Base-by-base conservation (phyloP, 73 alveolate genomes). In the Paramecium sexaurelia region DNA sequence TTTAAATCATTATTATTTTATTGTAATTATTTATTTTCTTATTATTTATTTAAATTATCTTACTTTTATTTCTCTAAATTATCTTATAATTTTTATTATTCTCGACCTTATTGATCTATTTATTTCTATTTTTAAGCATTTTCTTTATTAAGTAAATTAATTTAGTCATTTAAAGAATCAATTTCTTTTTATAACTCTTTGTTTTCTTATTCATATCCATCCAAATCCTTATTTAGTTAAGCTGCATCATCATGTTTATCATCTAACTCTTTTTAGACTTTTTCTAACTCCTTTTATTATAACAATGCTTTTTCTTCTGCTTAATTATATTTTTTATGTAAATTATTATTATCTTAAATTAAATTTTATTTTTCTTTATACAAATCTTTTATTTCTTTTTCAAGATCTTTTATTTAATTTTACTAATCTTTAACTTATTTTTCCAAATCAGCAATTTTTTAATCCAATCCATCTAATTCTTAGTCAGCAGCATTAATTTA, bases 11-110 rank as follows among this genome's bases (percentile, higher is more conserved):
- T 78, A 40, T 29, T 78, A 40, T 39, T 19, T 41, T 17, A 78
- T 78, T 40, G 17, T 39, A 41, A 40, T 39, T 39, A 29, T 78
- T 39, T 40, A 41, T 29, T 78, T 41, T 78, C 90, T 41, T 20
- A 20, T 43, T 41, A 24, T 78, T 78, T 78, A 43, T 43, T 78
- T 43, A 19, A 24, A 78, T 41, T 39, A 40, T 78, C 90, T 78
- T 19, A 22, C 17, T 78, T 78, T 9, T 5, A 24, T 40, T 78
- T 78, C 10, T 78, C 71, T 39, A 78, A 10, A 37, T 39, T 36
- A 1, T 78, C 71, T 43, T 78, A 24, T 41, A 78, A 45, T 19
- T 78, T 20, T 29, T 32, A 29, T 1, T 13, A 41, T 20, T 78
- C 90, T 43, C 24, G 39, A 41, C 27, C 32, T 45, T 29, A 43